Base-by-base conservation (phyloP, 2,329 filamentous ascomycete species). In the Colletotrichum chrysophilum region DNA sequence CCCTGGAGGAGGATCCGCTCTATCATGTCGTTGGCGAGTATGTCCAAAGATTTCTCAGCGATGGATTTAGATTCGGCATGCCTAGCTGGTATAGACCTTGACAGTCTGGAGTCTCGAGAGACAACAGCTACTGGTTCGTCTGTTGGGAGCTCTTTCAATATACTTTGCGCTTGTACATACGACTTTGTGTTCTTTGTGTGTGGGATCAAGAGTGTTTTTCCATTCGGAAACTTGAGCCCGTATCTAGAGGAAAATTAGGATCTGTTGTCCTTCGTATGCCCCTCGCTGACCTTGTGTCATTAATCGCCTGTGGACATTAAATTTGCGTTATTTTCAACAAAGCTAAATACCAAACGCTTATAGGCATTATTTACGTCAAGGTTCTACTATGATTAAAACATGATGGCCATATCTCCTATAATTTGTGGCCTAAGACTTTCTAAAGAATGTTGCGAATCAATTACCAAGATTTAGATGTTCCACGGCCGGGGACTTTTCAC, bases 401-500 rank as follows among this genome's bases (percentile, higher is more conserved):
- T 0, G 8, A 43, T n/a, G 16, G 7, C 4, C 7, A 4, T 38
- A 38, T 18, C 14, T 38, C 7, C 14, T 16, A 1, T 3, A 5
- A 0, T 38, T 38, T 5, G 2, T 38, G 14, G 36, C 14, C 7
- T 18, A 38, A 9, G 14, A 38, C 4, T 38, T 38, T 16, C 7
- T 38, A 38, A 8, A 38, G 34, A 38, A 38, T 3, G 0, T 10
- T 4, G 0, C 0, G 18, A 43, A 43, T n/a, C 16, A 43, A 6
- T 43, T 4, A 5, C n/a, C 16, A n/a, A 43, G 18, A 43, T 0
- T n/a, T n/a, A 1, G 38, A 43, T 43, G 18, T 10, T n/a, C 0
- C 0, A n/a, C 10, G 38, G 4, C 0, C 9, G 2, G 16, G 38
- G 38, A 3, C 16, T 43, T 43, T 2, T 0, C 8, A 3, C 18